Percentiles rank a stretch among this genome's conserved stretches.
These are phyloP conservation scores for Phyllosticta citrichinensis DNA, from an alignment of 2,329 filamentous ascomycete species.

Conservation along the genomic window DNA sequence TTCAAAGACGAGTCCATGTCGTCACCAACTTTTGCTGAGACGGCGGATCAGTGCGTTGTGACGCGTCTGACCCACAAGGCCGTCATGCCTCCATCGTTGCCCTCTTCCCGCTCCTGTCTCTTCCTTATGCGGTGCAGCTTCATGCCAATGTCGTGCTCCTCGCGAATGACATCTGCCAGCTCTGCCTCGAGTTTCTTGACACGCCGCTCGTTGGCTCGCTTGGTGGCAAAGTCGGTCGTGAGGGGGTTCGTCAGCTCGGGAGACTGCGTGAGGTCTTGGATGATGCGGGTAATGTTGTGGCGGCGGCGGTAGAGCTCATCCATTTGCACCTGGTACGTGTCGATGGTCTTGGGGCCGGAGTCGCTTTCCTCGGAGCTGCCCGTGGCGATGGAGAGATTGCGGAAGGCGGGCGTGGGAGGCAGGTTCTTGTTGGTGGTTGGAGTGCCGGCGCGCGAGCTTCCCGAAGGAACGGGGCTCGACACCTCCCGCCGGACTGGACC, in stretches of 20 bases:
- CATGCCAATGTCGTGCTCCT: slow-evolving; percentile 31
- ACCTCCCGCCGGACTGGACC: not conserved
- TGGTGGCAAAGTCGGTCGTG: slow-evolving; percentile 25
- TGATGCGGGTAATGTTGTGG: slow-evolving; percentile 26
- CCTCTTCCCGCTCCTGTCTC: slow-evolving; percentile 29
- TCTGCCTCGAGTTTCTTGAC: slow-evolving; percentile 29
- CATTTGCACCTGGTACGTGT: slow-evolving; percentile 28
- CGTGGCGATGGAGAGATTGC: slow-evolving; percentile 2
- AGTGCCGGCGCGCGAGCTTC: slow-evolving; percentile 11
- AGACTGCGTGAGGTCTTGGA: slow-evolving; percentile 24
- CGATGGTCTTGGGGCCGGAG: slow-evolving; percentile 24
- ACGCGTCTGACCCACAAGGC: slow-evolving; percentile 31
- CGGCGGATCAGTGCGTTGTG: slow-evolving; percentile 14
- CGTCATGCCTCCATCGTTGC: slow-evolving; percentile 18
- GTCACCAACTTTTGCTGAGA: not conserved
- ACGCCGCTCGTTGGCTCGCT: slow-evolving; percentile 23
- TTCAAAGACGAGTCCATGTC: not conserved
- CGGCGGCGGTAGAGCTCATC: slow-evolving; percentile 29
- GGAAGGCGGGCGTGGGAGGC: slow-evolving; percentile 22
- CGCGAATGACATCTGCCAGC: slow-evolving; percentile 25
- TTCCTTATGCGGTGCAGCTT: slow-evolving; percentile 30
- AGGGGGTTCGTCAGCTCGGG: slow-evolving; percentile 28
- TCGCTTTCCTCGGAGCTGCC: slow-evolving; percentile 15
- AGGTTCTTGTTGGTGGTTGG: slow-evolving; percentile 26
- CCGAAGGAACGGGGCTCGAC: not conserved